Evolutionary conservation across 2,329 filamentous ascomycete genomes (phyloP).

Genomic region (Colletotrichum tofieldiae): DNA sequence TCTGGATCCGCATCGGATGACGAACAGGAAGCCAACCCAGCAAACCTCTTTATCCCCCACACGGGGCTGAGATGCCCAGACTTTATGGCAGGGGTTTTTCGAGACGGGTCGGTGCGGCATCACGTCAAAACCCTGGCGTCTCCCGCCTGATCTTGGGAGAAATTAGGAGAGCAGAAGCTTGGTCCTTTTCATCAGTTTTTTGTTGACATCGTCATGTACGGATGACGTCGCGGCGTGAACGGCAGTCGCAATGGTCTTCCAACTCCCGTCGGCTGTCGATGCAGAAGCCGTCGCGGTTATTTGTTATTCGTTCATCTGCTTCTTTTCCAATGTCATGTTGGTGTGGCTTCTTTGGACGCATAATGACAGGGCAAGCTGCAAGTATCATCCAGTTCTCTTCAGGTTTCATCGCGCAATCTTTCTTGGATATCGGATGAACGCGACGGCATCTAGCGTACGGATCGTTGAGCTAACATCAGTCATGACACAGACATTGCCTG

Average conservation of each 20-base stretch:
- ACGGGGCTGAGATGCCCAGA: slow-evolving; percentile 14
- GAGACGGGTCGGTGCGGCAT: slow-evolving; percentile 4
- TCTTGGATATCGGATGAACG: not conserved
- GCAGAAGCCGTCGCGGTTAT: slow-evolving; percentile 33
- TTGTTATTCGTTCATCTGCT: slow-evolving; percentile 34
- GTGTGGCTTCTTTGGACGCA: slow-evolving; percentile 40
- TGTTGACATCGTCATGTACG: slow-evolving; percentile 31
- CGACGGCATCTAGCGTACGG: not conserved
- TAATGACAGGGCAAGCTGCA: slow-evolving; percentile 39
- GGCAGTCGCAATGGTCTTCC: slow-evolving; percentile 38
- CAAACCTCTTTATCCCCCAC: slow-evolving; percentile 20
- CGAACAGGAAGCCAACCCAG: slow-evolving; percentile 19
- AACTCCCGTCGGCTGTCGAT: slow-evolving; percentile 39
- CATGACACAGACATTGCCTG: slow-evolving; percentile 33
- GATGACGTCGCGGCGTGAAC: slow-evolving; percentile 26
- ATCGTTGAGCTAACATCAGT: not conserved
- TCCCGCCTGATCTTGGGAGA: slow-evolving; percentile 13
- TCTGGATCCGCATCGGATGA: slow-evolving; percentile 25
- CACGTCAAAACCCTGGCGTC: slow-evolving; percentile 30
- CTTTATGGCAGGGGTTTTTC: not conserved
- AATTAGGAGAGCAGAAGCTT: not conserved
- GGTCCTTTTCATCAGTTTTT: slow-evolving; percentile 5
- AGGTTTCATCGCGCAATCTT: not conserved
- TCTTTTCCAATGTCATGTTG: slow-evolving; percentile 32
- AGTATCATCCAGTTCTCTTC: not conserved